Conservation (phyloP, 2,329 filamentous ascomycete species). For the Dactylellina parvicollis region DNA sequence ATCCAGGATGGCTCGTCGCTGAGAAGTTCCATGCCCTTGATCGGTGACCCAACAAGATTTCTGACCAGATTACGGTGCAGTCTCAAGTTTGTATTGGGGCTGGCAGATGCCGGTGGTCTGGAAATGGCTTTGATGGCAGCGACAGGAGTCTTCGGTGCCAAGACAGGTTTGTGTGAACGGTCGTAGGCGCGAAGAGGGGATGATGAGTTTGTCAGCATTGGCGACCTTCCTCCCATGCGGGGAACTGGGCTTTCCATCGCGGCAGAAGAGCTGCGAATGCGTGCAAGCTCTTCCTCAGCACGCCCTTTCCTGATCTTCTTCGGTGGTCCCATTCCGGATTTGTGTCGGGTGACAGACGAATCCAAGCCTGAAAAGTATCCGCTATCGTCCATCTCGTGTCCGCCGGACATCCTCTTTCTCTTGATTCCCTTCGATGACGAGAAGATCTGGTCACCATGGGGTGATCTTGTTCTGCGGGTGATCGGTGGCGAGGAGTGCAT, state of each 20-base stretch:
- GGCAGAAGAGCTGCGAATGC: constrained; percentile 77
- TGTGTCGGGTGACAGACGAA: constrained; percentile 82
- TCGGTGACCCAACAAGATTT: constrained; percentile 81
- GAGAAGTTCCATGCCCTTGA: constrained; percentile 60
- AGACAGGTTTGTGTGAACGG: constrained; percentile 66
- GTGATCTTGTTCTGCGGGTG: constrained; percentile 74
- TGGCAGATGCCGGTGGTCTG: constrained; percentile 78
- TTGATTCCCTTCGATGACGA: constrained; percentile 63
- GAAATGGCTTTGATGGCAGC: constrained; percentile 63
- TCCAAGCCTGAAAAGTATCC: constrained; percentile 97
- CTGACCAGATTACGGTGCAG: constrained; percentile 86
- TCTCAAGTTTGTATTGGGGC: constrained; percentile 89
- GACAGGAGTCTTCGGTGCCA: constrained; percentile 82
- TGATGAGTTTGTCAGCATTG: constrained; percentile 66
- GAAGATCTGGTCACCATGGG: constrained; percentile 69
- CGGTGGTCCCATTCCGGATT: constrained; percentile 82
- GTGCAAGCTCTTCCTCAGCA: constrained; percentile 94
- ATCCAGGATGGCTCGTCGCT: constrained; percentile 53
- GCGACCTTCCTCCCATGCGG: constrained; percentile 43
- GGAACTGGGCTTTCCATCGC: constrained; percentile 86
- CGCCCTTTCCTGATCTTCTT: constrained; percentile 85
- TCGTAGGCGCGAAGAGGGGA: constrained; percentile 73
- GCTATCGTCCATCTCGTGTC: constrained; percentile 77
- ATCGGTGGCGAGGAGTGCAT: constrained; percentile 94
- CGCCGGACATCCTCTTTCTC: constrained; percentile 74